Conservation (phyloP, 75 land plant species). For the Adiantum capillusveneris region DNA sequence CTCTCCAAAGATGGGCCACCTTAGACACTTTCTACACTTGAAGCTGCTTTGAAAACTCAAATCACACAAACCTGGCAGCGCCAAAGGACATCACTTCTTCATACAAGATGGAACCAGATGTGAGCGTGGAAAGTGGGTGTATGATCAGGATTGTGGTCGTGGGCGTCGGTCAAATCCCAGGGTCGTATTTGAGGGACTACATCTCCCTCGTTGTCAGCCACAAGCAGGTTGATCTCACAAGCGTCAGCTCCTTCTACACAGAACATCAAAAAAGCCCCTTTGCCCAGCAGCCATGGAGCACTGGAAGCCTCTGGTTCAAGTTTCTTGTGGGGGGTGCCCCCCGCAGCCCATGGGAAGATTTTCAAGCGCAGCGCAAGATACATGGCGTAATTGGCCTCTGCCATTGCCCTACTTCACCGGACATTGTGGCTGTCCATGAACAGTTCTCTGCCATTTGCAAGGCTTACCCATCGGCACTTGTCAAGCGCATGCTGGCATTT, state of each 20-base stretch:
- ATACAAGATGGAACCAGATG: conserved; percentile 78
- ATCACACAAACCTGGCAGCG: background rate
- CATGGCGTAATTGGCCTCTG: conserved; percentile 78
- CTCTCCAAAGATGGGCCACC: background rate
- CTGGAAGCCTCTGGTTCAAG: conserved; percentile 63
- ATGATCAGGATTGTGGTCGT: conserved; percentile 86
- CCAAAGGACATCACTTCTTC: background rate
- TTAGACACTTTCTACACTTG: background rate
- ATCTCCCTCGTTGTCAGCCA: conserved; percentile 54
- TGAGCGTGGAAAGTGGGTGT: conserved; percentile 67
- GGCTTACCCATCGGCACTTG: conserved; percentile 66
- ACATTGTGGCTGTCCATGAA: conserved; percentile 48
- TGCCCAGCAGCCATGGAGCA: conserved; percentile 87
- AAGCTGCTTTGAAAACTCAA: background rate
- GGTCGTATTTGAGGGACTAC: conserved; percentile 53
- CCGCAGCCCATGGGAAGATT: conserved; percentile 89
- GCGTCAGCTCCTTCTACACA: conserved; percentile 71
- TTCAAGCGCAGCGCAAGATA: conserved; percentile 80
- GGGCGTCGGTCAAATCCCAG: conserved; percentile 67
- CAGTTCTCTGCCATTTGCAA: conserved; percentile 52
- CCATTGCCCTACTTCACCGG: conserved; percentile 79
- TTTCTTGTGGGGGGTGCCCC: conserved; percentile 74
- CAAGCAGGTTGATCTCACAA: conserved; percentile 47
- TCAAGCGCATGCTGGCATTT: conserved; percentile 77
- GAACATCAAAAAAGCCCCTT: conserved; percentile 97